phyloP scores from a whole-genome alignment of 2,329 filamentous ascomycete species.

The Claviceps humidiphila region DNA sequence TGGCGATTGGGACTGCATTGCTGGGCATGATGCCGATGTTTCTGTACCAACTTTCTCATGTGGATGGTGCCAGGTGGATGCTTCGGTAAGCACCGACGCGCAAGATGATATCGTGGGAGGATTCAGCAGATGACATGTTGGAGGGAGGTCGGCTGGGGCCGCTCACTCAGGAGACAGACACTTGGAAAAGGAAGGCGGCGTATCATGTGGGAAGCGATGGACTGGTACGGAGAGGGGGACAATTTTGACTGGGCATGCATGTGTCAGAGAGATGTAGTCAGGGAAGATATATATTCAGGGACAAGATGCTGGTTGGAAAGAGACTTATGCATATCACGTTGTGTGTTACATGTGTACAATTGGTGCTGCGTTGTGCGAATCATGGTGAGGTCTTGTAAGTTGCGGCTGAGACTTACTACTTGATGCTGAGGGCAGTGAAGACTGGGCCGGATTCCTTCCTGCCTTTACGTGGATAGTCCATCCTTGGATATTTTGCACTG shows the following conservation, averaged over 20 bases:
- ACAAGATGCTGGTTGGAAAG: background rate
- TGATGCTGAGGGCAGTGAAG: no score
- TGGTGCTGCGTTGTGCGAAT: no score
- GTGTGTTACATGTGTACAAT: no score
- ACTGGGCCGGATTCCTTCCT: no score
- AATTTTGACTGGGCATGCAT: background rate
- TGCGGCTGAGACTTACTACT: no score
- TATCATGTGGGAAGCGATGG: background rate
- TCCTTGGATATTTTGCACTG: no score
- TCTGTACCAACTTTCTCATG: background rate
- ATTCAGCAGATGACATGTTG: background rate
- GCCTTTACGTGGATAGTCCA: no score
- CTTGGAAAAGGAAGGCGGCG: slow-evolving; percentile 1
- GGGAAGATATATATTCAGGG: background rate
- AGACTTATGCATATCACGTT: background rate
- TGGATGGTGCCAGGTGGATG: background rate
- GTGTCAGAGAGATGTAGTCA: background rate
- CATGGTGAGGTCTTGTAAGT: no score
- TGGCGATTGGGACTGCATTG: slow-evolving; percentile 3
- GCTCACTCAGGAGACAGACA: background rate
- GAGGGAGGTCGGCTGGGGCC: background rate
- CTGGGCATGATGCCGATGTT: background rate
- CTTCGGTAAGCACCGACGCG: background rate
- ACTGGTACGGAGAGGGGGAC: background rate
- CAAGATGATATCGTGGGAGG: background rate